Evolutionary conservation across 2,329 filamentous ascomycete species (phyloP).

Genomic region (Clarireedia sp.): DNA sequence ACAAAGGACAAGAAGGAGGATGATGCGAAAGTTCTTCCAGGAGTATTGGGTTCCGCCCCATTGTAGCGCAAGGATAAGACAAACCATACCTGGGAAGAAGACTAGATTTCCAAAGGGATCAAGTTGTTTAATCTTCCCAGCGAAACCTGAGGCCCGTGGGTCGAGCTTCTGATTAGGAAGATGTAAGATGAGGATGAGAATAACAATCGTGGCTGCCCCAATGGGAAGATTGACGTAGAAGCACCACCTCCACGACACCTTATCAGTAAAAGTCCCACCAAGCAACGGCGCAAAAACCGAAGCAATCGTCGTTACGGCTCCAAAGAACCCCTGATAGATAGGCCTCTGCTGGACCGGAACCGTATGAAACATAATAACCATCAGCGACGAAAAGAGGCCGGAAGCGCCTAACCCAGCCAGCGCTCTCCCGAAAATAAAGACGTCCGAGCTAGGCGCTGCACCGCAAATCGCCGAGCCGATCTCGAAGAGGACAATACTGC

Average conservation of each 20-base stretch:
- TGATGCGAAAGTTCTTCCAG: conserved; percentile 34
- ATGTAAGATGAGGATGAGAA: neutral
- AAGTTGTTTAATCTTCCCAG: neutral
- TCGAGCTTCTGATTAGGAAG: neutral
- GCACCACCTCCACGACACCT: conserved; percentile 30
- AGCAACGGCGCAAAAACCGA: conserved; percentile 25
- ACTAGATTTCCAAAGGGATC: conserved; percentile 37
- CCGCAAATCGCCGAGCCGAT: conserved; percentile 31
- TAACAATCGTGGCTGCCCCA: conserved; percentile 25
- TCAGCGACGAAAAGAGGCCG: conserved; percentile 34
- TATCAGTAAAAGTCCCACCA: conserved; percentile 28
- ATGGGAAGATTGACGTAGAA: conserved; percentile 33
- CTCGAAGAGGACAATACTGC: conserved; percentile 31
- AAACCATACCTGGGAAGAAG: conserved; percentile 32
- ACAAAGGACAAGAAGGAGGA: conserved; percentile 33
- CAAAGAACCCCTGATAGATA: conserved; percentile 15
- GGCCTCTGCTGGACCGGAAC: conserved; percentile 1
- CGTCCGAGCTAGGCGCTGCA: conserved; percentile 22
- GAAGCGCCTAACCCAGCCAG: conserved; percentile 34
- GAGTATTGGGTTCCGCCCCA: conserved; percentile 36
- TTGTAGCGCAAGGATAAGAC: conserved; percentile 37
- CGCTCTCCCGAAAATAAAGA: conserved; percentile 39
- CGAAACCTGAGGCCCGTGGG: neutral
- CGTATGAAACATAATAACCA: conserved; percentile 7
- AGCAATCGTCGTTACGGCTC: conserved; percentile 14